phyloP scores from a whole-genome alignment of 148 eudicot genomes.

The Oxyria digyna region DNA sequence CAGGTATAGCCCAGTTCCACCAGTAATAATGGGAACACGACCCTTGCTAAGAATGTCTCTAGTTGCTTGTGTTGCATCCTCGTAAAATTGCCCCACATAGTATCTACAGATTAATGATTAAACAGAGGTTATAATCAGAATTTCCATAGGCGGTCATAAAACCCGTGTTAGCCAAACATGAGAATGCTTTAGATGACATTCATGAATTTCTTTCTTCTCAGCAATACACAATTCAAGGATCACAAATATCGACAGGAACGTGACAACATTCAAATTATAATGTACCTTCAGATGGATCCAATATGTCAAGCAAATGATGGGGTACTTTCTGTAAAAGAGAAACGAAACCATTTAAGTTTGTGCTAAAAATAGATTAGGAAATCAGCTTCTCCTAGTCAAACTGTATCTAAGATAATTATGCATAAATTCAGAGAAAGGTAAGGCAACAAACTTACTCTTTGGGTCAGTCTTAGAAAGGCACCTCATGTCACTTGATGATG shows the following conservation, averaged over 20 bases:
- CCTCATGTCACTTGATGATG: constrained; percentile 73
- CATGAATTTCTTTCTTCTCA: background rate
- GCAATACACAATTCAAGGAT: background rate
- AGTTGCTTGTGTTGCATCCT: constrained; percentile 82
- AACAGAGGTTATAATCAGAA: background rate
- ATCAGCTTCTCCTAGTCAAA: background rate
- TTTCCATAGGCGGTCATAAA: background rate
- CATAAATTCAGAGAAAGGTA: background rate
- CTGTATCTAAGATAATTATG: background rate
- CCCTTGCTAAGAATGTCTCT: constrained; percentile 60
- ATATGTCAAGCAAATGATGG: constrained; percentile 84
- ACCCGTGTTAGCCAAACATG: background rate
- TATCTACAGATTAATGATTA: constrained; percentile 35
- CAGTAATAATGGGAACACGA: constrained; percentile 81
- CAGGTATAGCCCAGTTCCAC: constrained; percentile 92
- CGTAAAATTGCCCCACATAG: constrained; percentile 84
- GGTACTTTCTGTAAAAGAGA: constrained; percentile 62
- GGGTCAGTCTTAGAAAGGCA: constrained; percentile 17
- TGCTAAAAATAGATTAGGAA: no score
- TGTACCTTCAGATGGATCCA: constrained; percentile 93
- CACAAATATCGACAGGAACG: background rate
- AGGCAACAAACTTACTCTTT: background rate
- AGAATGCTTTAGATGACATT: background rate
- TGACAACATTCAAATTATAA: background rate
- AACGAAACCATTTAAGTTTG: background rate